A percentile compares a stretch with the other conserved stretches of the same genome.
Conservation (phyloP, 1,284 basidiomycete species). For the Ustilago trichophora region DNA sequence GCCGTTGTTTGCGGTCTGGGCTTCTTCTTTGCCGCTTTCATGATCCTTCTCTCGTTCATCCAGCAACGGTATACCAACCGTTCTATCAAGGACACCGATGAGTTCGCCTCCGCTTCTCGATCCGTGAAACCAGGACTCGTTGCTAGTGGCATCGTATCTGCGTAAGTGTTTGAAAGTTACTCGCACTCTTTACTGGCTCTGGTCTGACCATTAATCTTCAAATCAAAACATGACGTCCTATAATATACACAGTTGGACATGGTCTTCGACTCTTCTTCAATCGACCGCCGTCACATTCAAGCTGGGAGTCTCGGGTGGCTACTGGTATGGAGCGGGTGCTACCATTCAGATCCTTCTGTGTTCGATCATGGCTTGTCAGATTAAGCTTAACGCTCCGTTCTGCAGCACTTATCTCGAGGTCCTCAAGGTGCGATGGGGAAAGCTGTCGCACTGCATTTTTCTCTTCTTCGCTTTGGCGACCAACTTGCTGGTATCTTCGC, state of each 20-base stretch:
- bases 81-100: constrained; percentile 56
- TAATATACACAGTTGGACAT: too few relatives aligned
- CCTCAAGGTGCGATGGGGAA: constrained; percentile 78
- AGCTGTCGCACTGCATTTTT: constrained; percentile 77
- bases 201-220: too few relatives aligned
- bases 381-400: constrained; percentile 74
- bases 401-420: constrained; percentile 76
- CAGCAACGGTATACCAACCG: constrained; percentile 58
- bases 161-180: too few relatives aligned
- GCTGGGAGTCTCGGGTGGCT: constrained; percentile 30
- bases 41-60: constrained; percentile 57
- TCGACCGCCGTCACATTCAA: constrained; percentile 71
- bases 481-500: constrained; percentile 69
- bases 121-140: constrained; percentile 82
- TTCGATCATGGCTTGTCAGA: constrained; percentile 68
- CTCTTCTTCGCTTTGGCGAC: constrained; percentile 81
- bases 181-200: too few relatives aligned
- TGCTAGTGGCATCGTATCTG: constrained; percentile 82
- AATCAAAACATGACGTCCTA: too few relatives aligned
- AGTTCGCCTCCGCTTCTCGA: constrained; percentile 61
- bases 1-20: constrained; percentile 63
- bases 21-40: constrained; percentile 55
- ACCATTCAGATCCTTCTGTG: constrained; percentile 78
- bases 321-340: constrained; percentile 60
- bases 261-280: constrained; percentile 72